Base-by-base conservation (phyloP, 352 stramenopile species). In the Phytophthora niederhauseri region DNA sequence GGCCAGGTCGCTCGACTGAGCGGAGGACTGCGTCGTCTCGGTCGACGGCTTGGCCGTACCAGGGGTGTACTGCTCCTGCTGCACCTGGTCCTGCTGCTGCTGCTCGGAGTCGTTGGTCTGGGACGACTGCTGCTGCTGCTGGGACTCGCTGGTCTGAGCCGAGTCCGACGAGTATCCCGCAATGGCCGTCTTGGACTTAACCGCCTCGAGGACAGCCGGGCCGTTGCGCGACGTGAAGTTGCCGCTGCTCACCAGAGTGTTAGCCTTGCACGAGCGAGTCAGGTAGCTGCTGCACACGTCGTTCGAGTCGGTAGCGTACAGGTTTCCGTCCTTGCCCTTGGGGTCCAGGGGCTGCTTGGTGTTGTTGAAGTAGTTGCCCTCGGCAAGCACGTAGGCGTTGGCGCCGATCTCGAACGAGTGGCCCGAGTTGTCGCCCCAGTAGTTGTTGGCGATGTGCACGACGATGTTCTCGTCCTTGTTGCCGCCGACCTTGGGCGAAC, bases 291-390 rank as follows among this genome's bases (percentile, higher is more conserved):
- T 56, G 57, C 74, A 78, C 28, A 28, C 19, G 26, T 68, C 61
- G 17, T 26, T 45, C 19, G 8, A 24, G 45, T 45, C 49, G 24
- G 61, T 38, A 22, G 20, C 38, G 24, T 68, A 75, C 28, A 75
- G 9, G 12, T 41, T 57, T 4, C 68, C 64, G 4, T 59, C 41
- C 19, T 3, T 34, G 9, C 48, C 55, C 41, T 64, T 61, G 12
- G 36, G 36, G 54, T 73, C 41, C 20, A 70, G 43, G n/a, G 59
- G 65, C 22, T 76, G 64, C 24, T 67, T 64, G 14, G 63, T 61
- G 43, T 66, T 76, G 43, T 73, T 68, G 53, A 82, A 78, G 74
- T 75, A 75, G 69, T 85, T 87, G 15, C 72, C 77, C 24, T 85
- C 77, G 2, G 64, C 55, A 2, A 85, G 64, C 30, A 82, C 75